These are phyloP conservation scores for Senna siamea DNA, from an alignment of 306 rosid species.

Conservation along the genomic window DNA sequence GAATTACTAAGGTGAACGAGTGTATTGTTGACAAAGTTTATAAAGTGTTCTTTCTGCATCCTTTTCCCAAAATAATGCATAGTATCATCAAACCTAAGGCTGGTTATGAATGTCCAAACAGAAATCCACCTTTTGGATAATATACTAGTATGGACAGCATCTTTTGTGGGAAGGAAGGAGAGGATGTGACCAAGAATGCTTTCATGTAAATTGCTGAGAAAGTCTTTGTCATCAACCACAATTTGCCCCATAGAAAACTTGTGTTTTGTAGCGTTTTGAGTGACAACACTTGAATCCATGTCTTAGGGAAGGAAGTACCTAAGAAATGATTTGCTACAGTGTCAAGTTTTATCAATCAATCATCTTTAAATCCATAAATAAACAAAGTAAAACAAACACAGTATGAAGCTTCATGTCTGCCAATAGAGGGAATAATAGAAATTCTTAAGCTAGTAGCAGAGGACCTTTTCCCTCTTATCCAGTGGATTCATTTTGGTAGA, in stretches of 20 bases:
- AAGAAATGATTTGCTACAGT: neutral
- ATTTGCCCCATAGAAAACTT: neutral
- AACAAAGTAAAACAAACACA: neutral
- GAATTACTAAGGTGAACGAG: constrained; percentile 36
- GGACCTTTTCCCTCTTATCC: neutral
- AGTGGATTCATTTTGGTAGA: no score
- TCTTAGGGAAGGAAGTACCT: neutral
- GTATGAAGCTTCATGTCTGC: neutral
- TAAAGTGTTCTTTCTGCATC: constrained; percentile 38
- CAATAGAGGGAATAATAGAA: neutral
- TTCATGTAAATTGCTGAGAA: constrained; percentile 12
- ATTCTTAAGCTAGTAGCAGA: neutral
- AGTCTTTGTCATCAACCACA: neutral
- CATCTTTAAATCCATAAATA: neutral
- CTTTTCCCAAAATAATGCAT: constrained; percentile 26
- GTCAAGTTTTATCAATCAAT: constrained; percentile 6
- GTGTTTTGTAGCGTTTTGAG: neutral
- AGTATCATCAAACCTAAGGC: constrained; percentile 9
- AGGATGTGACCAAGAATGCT: constrained; percentile 21
- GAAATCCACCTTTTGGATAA: constrained; percentile 17
- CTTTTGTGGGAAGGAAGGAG: constrained; percentile 18
- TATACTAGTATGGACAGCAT: constrained; percentile 10
- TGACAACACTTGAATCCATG: constrained; percentile 4
- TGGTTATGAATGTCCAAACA: constrained; percentile 6
- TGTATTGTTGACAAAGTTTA: constrained; percentile 30